Evolutionary conservation across 129 eudicot species (phyloP), one percentile per base, ranked within the genome.

Genomic region (Chrysanthemum lavandulifolium): DNA sequence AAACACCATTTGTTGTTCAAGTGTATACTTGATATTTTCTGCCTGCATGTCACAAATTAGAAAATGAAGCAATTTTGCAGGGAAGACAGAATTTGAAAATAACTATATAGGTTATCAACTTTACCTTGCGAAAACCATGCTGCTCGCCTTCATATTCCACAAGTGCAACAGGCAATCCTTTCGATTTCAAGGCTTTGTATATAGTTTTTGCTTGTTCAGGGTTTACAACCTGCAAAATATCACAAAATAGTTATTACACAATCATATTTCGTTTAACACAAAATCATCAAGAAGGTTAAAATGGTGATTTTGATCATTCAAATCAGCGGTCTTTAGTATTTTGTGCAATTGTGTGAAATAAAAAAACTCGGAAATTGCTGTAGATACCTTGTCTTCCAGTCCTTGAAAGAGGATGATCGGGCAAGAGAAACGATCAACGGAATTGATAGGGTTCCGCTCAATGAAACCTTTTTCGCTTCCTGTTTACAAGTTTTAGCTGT

Each of bases 1-100:
- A 80, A 84, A 84, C 80, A 80, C 60, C 88, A 84, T 84, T 69
- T 84, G 84, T 70, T 84, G 88, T 77, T 84, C 88, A 70, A 80
- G 73, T 55, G 84, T 84, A 61, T 36, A 76, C 70, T 84, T 84
- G 25, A 84, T 73, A 74, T 84, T 84, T 63, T 84, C 88, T 58
- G 85, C 88, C 85, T 76, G 84, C 68, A 49, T 53, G 68, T 76
- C 62, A 79, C 49, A 77, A 74, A 59, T 25, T 45, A 8, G 15
- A 77, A 51, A 13, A 54, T 31, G 13, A 52, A 0, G 47, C 31
- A 49, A 36, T 4, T 62, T 29, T n/a, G 9, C 31, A 8, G 18
- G 6, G 33, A 6, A 58, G 3, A 29, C 53, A 23, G 60, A 43
- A 4, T 15, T n/a, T 45, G 7, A 13, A 51, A 53, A 49, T 23